These are phyloP conservation scores for Umbilicus rupestris DNA, from an alignment of 164 flowering plant genomes.

Conservation along the genomic window DNA sequence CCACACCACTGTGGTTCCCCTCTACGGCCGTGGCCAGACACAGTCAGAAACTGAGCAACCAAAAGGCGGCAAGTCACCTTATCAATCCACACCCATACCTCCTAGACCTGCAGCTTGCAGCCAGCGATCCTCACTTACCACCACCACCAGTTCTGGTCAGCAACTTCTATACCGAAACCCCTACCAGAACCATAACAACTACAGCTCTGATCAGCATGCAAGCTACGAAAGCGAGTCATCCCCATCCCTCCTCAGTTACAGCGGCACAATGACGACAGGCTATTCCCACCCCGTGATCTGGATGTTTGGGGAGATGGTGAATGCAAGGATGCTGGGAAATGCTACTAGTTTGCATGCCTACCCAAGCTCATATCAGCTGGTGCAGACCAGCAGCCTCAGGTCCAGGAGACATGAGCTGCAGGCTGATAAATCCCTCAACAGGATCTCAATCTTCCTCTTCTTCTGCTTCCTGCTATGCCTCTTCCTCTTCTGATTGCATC, in stretches of 20 bases:
- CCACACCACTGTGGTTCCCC: constrained; percentile 41
- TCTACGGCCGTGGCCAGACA: constrained; percentile 44
- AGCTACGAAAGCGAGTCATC: constrained; percentile 11
- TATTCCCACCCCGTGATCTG: constrained; percentile 22
- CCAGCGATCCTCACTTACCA: constrained; percentile 9
- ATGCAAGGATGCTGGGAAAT: constrained; percentile 42
- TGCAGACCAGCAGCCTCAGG: constrained; percentile 27
- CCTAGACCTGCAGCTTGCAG: constrained; percentile 38
- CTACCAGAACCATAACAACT: constrained; percentile 20
- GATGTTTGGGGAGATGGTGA: constrained; percentile 51
- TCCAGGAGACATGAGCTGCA: constrained; percentile 44
- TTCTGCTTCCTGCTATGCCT: constrained; percentile 50
- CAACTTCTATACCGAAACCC: constrained; percentile 28
- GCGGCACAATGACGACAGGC: constrained; percentile 12
- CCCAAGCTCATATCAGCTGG: constrained; percentile 33
- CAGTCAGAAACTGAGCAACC: constrained; percentile 12
- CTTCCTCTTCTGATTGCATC: constrained; percentile 27
- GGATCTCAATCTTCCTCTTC: constrained; percentile 44
- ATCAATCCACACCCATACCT: constrained; percentile 20
- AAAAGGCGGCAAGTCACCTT: constrained; percentile 14
- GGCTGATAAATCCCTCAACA: constrained; percentile 37
- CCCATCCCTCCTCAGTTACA: constrained; percentile 16
- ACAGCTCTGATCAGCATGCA: constrained; percentile 9
- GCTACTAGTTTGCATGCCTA: constrained; percentile 27
- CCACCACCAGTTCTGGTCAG: constrained; percentile 16